Base-by-base conservation (phyloP, 345 rosid genomes). In the Lepidium didymum region DNA sequence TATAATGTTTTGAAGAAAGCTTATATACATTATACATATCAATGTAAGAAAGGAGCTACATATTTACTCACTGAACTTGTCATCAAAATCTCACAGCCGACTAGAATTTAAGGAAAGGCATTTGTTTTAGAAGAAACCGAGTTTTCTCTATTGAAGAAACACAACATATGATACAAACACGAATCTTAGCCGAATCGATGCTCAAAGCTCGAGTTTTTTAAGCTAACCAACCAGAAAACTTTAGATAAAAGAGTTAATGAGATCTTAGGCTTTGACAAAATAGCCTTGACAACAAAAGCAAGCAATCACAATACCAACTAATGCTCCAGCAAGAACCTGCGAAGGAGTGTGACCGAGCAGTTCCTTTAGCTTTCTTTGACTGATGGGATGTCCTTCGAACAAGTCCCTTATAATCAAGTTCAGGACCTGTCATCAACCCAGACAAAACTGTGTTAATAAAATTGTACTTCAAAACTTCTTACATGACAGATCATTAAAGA, bases 301-400 rank as follows among this genome's bases (percentile, higher is more conserved):
- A 52, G 96, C 96, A 1, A 86, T 85, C 63, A 88, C 57, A 56
- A 88, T 74, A 66, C 98, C 96, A 15, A 92, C 84, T 69, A 86
- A 6, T 41, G 98, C 96, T 74, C 98, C 98, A 0, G 89, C 96
- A 37, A 92, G 56, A 69, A 90, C 98, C 72, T 92, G 98, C 1
- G 90, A 88, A 3, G 89, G 98, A 15, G 96, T 86, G 81, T 92
- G 98, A 29, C 96, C 98, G 1, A 90, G 90, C 65, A 92, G 83
- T 75, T 92, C 98, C 81, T 90, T 88, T 50, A 92, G 93, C 84
- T 92, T 90, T 77, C 96, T 84, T 78, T 90, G 83, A 68, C 98
- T 88, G 21, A 92, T 86, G 2, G 93, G 96, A 80, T 88, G 98
- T 58, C 96, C 98, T 80, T 92, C 87, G 70, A 92, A 92, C 73